Conservation (phyloP, 2,329 filamentous ascomycete species). For the Colletotrichum incanum region DNA sequence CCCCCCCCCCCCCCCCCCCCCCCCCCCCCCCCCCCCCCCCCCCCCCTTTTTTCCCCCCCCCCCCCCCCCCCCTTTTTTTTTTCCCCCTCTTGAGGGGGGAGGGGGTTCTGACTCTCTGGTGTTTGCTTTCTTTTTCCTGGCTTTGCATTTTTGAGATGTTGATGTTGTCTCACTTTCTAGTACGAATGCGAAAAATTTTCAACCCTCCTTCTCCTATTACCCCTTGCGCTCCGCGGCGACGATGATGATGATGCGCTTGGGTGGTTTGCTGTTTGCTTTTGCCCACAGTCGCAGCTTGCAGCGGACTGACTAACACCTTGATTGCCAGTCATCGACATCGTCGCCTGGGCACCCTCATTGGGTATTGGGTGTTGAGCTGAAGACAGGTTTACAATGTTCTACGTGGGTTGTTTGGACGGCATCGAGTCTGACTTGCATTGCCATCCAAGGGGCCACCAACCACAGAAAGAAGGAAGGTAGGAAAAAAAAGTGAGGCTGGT, state of each 20-base stretch:
- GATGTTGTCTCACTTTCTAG: not conserved
- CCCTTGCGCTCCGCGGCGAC: not conserved
- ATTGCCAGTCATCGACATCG: not conserved
- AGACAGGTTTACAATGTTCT: not conserved
- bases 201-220: not conserved
- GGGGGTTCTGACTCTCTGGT: not conserved
- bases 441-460: not conserved
- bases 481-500: slow-evolving; percentile 5
- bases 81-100: not conserved
- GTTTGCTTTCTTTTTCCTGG: slow-evolving; percentile 6
- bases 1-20: no score
- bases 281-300: not conserved
- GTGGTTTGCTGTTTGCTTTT: not conserved
- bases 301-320: not conserved
- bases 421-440: slow-evolving; percentile 3
- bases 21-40: no score
- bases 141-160: slow-evolving; percentile 1
- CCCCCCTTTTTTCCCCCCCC: not conserved
- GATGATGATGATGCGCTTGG: slow-evolving; percentile 1
- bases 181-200: slow-evolving; percentile 15
- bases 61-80: not conserved
- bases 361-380: not conserved
- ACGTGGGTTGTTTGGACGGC: not conserved
- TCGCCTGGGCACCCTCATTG: not conserved
- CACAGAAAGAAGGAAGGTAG: not conserved